Evolutionary conservation across 371 early-diverging fungal genomes (phyloP).

Genomic region (Mucor circinelloides): DNA sequence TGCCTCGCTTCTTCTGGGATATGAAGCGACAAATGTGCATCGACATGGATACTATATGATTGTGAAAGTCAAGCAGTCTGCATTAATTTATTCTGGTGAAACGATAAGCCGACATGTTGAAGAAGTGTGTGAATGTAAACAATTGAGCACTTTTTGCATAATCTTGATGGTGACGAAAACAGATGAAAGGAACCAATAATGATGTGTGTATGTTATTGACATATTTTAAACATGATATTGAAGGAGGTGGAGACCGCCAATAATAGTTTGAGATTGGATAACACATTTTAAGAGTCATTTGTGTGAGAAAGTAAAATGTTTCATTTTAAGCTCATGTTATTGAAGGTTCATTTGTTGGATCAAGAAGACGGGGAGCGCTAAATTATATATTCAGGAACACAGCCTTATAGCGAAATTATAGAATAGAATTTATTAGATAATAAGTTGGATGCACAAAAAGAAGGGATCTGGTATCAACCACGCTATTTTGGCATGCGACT

Average conservation of each 20-base stretch:
- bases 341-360: neutral
- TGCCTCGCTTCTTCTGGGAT: no score
- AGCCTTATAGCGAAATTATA: neutral
- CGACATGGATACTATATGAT: no score
- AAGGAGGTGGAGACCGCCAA: neutral
- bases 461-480: neutral
- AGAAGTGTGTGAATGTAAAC: no score
- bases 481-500: neutral
- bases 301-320: neutral
- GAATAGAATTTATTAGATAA: neutral
- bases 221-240: neutral
- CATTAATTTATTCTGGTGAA: no score
- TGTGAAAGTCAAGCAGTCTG: no score
- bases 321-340: neutral
- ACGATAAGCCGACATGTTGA: no score
- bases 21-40: no score
- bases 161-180: neutral
- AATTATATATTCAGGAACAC: neutral
- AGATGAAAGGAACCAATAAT: neutral
- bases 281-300: neutral
- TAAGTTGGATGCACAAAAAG: neutral
- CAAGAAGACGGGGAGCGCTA: neutral
- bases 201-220: neutral
- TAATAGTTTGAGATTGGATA: neutral
- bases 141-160: neutral